phyloP scores from a whole-genome alignment of 345 rosid species.

The Aquilaria sinensis region DNA sequence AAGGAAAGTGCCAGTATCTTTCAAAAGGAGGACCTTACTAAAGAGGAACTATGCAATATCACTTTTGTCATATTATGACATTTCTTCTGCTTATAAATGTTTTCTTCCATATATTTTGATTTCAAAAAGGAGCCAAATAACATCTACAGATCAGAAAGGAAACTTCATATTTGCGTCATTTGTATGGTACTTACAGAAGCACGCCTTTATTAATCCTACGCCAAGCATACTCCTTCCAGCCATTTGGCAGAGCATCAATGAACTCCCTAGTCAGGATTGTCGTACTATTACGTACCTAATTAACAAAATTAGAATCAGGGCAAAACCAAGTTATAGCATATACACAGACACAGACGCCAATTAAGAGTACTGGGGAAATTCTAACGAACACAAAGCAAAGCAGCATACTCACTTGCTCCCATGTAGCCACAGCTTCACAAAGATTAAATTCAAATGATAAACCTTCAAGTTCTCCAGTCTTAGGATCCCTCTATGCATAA shows the following conservation, averaged over 20 bases:
- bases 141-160: too few relatives aligned
- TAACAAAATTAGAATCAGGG: conserved; percentile 33
- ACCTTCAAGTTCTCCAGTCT: conserved; percentile 78
- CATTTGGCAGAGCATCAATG: conserved; percentile 86
- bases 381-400: conserved; percentile 5
- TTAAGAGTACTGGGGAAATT: not conserved
- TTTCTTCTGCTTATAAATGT: not conserved
- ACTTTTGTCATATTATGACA: not conserved
- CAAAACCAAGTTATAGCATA: conserved; percentile 3
- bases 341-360: not conserved
- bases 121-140: too few relatives aligned
- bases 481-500: conserved; percentile 70
- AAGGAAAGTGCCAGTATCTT: too few relatives aligned
- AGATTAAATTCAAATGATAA: conserved; percentile 72
- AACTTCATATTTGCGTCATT: not conserved
- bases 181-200: conserved; percentile 53
- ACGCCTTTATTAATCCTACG: conserved; percentile 89
- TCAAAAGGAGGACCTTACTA: too few relatives aligned
- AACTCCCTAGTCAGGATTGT: conserved; percentile 90
- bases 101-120: too few relatives aligned
- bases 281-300: conserved; percentile 84
- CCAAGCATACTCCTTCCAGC: conserved; percentile 99
- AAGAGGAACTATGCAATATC: too few relatives aligned
- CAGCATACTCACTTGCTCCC: conserved; percentile 59
- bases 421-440: conserved; percentile 94